phyloP scores from a whole-genome alignment of 306 rosid species.

The Echinosophora koreensis region DNA sequence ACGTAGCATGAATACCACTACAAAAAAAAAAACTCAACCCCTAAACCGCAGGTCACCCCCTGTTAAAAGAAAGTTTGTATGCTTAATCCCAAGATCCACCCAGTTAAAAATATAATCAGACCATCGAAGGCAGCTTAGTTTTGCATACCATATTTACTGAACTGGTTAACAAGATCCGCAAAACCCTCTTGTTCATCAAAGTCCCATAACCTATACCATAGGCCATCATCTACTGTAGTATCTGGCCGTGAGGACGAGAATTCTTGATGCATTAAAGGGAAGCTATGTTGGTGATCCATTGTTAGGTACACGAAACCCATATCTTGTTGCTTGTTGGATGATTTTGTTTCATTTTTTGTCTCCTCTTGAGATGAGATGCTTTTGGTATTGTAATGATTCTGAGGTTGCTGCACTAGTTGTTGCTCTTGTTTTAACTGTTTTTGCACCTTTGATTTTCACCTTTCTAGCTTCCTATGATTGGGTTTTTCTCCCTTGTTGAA shows the following conservation, averaged over 20 bases:
- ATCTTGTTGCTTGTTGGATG: conserved; percentile 16
- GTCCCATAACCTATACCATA: conserved; percentile 61
- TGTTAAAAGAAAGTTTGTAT: too few relatives aligned
- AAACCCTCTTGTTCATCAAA: conserved; percentile 47
- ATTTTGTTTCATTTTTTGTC: conserved; percentile 29
- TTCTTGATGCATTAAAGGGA: conserved; percentile 44
- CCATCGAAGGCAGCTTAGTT: conserved; percentile 12
- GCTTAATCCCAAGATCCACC: too few relatives aligned
- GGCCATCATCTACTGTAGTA: conserved; percentile 40
- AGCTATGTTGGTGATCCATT: conserved; percentile 33
- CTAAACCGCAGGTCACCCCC: too few relatives aligned
- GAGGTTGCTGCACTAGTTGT: conserved; percentile 14
- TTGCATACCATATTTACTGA: conserved; percentile 36
- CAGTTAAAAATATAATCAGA: too few relatives aligned
- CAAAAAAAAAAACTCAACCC: too few relatives aligned
- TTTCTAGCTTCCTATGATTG: conserved; percentile 48
- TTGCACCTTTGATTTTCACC: conserved; percentile 42
- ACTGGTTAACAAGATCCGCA: not conserved
- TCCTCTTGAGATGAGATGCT: not conserved
- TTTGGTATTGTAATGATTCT: conserved; percentile 8
- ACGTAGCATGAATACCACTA: too few relatives aligned
- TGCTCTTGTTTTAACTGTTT: conserved; percentile 36
- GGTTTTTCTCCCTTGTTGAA: conserved; percentile 61
- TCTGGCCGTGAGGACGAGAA: conserved; percentile 47
- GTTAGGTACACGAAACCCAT: conserved; percentile 8